Conservation (phyloP, 2,329 filamentous ascomycete species). For the Nigrospora sphaerica region DNA sequence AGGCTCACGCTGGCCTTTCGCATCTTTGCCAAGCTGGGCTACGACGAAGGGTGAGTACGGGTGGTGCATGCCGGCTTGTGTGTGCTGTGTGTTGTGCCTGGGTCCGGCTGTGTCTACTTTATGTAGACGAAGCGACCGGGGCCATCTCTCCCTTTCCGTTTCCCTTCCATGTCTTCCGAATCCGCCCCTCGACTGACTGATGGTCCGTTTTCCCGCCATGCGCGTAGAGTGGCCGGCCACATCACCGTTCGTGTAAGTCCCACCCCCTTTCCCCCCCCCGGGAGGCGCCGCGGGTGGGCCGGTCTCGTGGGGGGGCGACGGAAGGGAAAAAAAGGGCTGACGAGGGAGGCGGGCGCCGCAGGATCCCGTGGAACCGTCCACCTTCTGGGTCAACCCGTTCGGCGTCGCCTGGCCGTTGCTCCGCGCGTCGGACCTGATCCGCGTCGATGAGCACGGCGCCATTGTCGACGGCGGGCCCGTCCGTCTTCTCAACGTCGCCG, state of each 20-base stretch:
- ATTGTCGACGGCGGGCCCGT: slow-evolving; percentile 55
- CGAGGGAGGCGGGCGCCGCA: neutral
- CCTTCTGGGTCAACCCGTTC: slow-evolving; percentile 58
- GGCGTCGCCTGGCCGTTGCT: slow-evolving; percentile 56
- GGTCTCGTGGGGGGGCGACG: neutral
- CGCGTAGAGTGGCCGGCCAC: slow-evolving; percentile 46
- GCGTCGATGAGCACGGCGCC: slow-evolving; percentile 52
- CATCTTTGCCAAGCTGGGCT: slow-evolving; percentile 50
- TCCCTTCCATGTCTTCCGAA: neutral
- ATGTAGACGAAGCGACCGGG: too few species aligned
- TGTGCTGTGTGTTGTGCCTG: too few species aligned
- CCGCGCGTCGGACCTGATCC: slow-evolving; percentile 60
- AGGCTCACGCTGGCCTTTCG: slow-evolving; percentile 48
- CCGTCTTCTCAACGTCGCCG: slow-evolving; percentile 24
- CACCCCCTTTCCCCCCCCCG: too few species aligned
- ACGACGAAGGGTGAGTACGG: slow-evolving; percentile 41
- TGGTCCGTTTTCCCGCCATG: neutral
- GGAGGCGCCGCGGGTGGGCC: too few species aligned
- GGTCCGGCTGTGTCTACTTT: too few species aligned
- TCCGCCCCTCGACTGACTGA: neutral
- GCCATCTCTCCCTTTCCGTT: too few species aligned
- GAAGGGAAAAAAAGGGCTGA: neutral
- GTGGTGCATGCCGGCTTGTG: neutral
- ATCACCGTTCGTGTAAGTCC: slow-evolving; percentile 43
- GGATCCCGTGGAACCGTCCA: slow-evolving; percentile 50